Base-by-base conservation (phyloP, 2,329 filamentous ascomycete species). In the Penicillium occitanis region DNA sequence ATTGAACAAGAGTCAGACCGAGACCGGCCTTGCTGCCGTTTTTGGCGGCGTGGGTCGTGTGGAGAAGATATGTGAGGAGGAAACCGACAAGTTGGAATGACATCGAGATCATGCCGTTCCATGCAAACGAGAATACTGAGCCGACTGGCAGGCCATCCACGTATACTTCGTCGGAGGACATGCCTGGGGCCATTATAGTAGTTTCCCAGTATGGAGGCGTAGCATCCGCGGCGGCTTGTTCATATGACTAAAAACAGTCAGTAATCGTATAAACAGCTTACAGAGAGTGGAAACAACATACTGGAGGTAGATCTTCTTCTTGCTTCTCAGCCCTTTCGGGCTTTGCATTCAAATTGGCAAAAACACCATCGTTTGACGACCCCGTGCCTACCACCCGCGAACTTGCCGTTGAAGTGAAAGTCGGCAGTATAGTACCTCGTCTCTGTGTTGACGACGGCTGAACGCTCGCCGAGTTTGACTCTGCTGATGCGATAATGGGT, bases 201-300 rank as follows among this genome's bases (percentile, higher is more conserved):
- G 95, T 99, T 82, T 99, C 95, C 95, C 95, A 99, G 80, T 99
- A 99, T 0, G 95, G 95, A 0, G 95, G 95, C 58, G 95, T 95
- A 28, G 93, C 91, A 78, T 99, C 95, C 50, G 94, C 94, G 2
- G 95, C 95, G 17, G 95, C 95, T 87, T 98, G 94, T 84, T 99
- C 95, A 78, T 99, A 99, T 42, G 94, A 93, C 92, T 97, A 1
- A 13, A 59, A 51, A 48, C 33, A 57, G 76, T 84, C 74, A 83
- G 80, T 71, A 71, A 71, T 35, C 35, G 13, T 50, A 63, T 55
- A 51, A 48, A 53, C 14, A 48, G 58, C 11, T 10, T 19, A 6
- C 4, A 17, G 5, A 50, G 5, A 25, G 6, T 2, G n/a, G 46
- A 17, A 28, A 60, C n/a, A 33, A 87, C 92, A 70, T 88, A 97